Evolutionary conservation across 495 filamentous ascomycete genomes (phyloP).

Genomic region (Xylaria venustula): DNA sequence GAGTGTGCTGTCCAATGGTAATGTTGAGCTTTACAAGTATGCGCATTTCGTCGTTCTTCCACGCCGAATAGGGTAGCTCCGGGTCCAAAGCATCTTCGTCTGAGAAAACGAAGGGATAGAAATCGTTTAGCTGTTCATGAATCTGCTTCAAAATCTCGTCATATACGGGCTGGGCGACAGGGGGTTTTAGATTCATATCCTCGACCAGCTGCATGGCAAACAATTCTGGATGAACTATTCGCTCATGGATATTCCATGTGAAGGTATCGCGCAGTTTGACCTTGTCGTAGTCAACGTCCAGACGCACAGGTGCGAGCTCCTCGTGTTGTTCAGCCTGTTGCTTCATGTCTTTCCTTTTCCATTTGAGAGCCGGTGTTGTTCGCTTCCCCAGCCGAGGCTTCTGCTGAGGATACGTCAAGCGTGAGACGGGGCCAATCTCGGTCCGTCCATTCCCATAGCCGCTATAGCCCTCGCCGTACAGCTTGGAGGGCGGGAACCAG

Average conservation of each 20-base stretch:
- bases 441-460: constrained; percentile 87
- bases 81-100: constrained; percentile 90
- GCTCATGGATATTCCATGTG: constrained; percentile 96
- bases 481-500: constrained; percentile 43
- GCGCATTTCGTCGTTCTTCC: constrained; percentile 99
- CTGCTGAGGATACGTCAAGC: constrained; percentile 71
- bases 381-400: constrained; percentile 72
- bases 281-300: constrained; percentile 95
- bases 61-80: constrained; percentile 84
- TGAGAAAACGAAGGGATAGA: constrained; percentile 84
- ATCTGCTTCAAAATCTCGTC: constrained; percentile 79
- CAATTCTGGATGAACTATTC: constrained; percentile 69
- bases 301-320: constrained; percentile 82
- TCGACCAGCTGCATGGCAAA: constrained; percentile 90
- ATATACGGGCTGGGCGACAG: constrained; percentile 66
- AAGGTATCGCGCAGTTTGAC: constrained; percentile 96
- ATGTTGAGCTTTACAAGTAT: constrained; percentile 95
- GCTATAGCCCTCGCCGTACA: constrained; percentile 76
- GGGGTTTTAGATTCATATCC: constrained; percentile 72
- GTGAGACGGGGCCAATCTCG: constrained; percentile 52
- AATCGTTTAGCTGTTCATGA: constrained; percentile 87
- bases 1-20: constrained; percentile 90
- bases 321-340: constrained; percentile 86
- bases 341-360: constrained; percentile 73
- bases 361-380: constrained; percentile 65